Evolutionary conservation across 2,329 filamentous ascomycete species (phyloP), one percentile per base, ranked within the genome.

Genomic region (Hawksworthiomyces lignivorus): DNA sequence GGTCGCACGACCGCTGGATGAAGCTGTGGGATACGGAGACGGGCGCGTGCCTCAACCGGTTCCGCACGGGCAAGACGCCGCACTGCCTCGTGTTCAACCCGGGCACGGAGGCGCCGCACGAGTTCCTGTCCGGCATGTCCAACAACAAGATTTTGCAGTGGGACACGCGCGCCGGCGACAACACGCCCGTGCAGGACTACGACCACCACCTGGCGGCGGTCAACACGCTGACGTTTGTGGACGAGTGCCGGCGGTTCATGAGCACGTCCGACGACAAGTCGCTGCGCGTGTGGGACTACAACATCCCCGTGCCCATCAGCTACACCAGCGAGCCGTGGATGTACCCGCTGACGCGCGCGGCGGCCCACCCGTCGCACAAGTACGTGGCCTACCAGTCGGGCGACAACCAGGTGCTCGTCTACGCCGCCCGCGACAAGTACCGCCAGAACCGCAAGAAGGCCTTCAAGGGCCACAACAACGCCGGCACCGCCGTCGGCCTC

Each of bases 91-190:
- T 86, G 52, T 97, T 97, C 73, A 94, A 97, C 63, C 89, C 90
- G 0, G 77, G 80, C 36, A 68, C 74, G 0, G 80, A 84, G 41
- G 79, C 83, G 51, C 77, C 82, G 8, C 84, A 92, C 59, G 90
- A 97, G 62, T 98, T 98, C 63, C 66, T 98, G 43, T 89, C 88
- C 2, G 92, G 92, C 55, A 94, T 97, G 87, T 92, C 87, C 28
- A 90, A 98, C 64, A 98, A 98, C 72, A 96, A 96, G 70, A 98
- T 98, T 53, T 75, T 98, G 31, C 92, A 98, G 59, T 98, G 94
- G 63, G 92, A 98, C 62, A 89, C 82, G 3, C 78, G 94, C 21
- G 80, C 82, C 7, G 18, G 5, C 5, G 65, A 71, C 47, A 79
- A 78, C 51, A 80, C 94, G 54, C 74, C 92, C 45, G 85, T 95